A percentile compares a stretch with the other conserved stretches of the same genome.
These are phyloP conservation scores for Licmophora abbreviata DNA, from an alignment of 108 stramenopile genomes.

Conservation along the genomic window DNA sequence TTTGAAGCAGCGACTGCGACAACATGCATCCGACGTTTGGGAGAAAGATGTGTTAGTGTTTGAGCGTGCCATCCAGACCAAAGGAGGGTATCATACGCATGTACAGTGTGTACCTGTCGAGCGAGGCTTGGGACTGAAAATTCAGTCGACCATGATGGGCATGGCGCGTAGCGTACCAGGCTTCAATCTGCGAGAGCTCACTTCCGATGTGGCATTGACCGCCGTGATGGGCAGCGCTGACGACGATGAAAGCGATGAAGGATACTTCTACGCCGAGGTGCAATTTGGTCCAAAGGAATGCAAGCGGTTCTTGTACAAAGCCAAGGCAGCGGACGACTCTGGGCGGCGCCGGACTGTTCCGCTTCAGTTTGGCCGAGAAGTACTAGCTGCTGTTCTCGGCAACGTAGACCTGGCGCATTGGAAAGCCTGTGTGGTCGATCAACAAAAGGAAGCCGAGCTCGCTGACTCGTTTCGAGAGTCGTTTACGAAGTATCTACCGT, in stretches of 20 bases:
- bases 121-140: slow-evolving; percentile 19
- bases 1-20: slow-evolving; percentile 37
- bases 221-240: slow-evolving; percentile 31
- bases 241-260: slow-evolving; percentile 29
- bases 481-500: slow-evolving; percentile 11
- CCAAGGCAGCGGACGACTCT: slow-evolving; percentile 9
- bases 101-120: slow-evolving; percentile 76
- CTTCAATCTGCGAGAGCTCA: slow-evolving; percentile 58
- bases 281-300: slow-evolving; percentile 24
- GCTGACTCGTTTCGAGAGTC: slow-evolving; percentile 48
- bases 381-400: slow-evolving; percentile 59
- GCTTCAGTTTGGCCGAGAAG: slow-evolving; percentile 86
- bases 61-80: slow-evolving; percentile 82
- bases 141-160: slow-evolving; percentile 57
- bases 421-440: slow-evolving; percentile 72
- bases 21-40: slow-evolving; percentile 43
- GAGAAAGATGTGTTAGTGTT: slow-evolving; percentile 77
- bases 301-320: slow-evolving; percentile 43
- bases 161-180: slow-evolving; percentile 39
- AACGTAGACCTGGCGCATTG: slow-evolving; percentile 70
- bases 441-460: slow-evolving; percentile 64
- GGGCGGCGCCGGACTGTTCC: slow-evolving; percentile 29
- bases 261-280: slow-evolving; percentile 62
- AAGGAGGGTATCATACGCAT: slow-evolving; percentile 83
- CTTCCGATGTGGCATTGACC: slow-evolving; percentile 47